Evolutionary conservation across 2,329 filamentous ascomycete genomes (phyloP), one percentile per base, ranked within the genome.

Genomic region (Phialemoniopsis sp.): DNA sequence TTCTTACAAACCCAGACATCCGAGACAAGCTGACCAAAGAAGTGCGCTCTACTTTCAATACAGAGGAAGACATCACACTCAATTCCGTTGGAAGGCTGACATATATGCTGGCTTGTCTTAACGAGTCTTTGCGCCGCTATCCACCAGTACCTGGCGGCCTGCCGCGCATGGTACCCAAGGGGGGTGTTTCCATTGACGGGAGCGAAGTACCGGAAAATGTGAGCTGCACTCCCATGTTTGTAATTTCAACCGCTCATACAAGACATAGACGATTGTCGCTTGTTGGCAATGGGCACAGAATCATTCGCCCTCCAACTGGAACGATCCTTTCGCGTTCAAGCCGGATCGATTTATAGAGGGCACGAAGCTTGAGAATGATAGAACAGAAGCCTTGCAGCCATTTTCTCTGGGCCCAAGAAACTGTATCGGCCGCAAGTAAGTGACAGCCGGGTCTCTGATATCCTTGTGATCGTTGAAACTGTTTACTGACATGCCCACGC

Each of bases 361-460:
- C 9, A 45, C 52, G 5, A 54, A 53, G 4, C 76, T 66, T 46
- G 48, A 46, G 1, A 38, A 46, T n/a, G 72, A 78, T 44, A 62
- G 58, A 28, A 56, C 57, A 32, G 63, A 65, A 1, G 63, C 60
- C 2, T 58, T 70, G 36, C 66, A 74, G 51, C 67, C 72, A 1
- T 75, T 77, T 41, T 63, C 63, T 3, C 37, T 68, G 3, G 71
- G 73, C 0, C 65, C 72, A 6, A 55, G 72, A 3, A 71, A 73
- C 34, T 76, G 72, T 42, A 59, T 76, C 17, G 73, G 72, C 3
- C 59, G 59, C 43, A 73, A 73, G 67, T 70, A 54, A 53, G 67
- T 57, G n/a, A n/a, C n/a, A n/a, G n/a, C n/a, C n/a, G n/a, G n/a
- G n/a, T n/a, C n/a, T n/a, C n/a, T n/a, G n/a, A n/a, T n/a, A n/a